Conservation (phyloP, 768 basidiomycete genomes). For the Rhizopogon vesiculosus region DNA sequence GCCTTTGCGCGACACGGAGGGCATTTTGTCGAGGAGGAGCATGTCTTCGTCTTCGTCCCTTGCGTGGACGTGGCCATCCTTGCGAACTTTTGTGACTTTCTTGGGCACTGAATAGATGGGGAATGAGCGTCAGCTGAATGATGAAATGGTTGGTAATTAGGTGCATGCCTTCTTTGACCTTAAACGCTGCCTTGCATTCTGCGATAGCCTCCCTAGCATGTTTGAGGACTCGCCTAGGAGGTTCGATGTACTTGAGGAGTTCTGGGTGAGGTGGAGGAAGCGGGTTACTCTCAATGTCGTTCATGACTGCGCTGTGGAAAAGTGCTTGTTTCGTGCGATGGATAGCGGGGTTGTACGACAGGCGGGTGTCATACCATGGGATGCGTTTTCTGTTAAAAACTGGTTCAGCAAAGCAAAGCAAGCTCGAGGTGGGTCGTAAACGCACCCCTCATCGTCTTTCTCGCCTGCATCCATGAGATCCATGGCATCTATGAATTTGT, state of each 20-base stretch:
- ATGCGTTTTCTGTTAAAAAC: slow-evolving; percentile 41
- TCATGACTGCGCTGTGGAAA: slow-evolving; percentile 79
- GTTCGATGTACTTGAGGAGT: slow-evolving; percentile 77
- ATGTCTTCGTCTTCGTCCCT: slow-evolving; percentile 56
- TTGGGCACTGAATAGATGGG: slow-evolving; percentile 49
- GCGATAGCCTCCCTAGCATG: slow-evolving; percentile 51
- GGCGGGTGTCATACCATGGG: slow-evolving; percentile 73
- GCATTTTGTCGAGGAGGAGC: slow-evolving; percentile 46
- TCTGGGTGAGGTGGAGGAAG: slow-evolving; percentile 85
- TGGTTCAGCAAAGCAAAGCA: slow-evolving; percentile 1
- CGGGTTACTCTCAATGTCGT: slow-evolving; percentile 68
- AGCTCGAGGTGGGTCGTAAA: not conserved
- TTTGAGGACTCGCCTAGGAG: slow-evolving; percentile 67
- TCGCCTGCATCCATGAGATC: slow-evolving; percentile 77
- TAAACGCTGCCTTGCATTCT: slow-evolving; percentile 61
- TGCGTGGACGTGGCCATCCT: slow-evolving; percentile 60
- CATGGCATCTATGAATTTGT: slow-evolving; percentile 83
- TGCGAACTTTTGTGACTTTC: slow-evolving; percentile 48
- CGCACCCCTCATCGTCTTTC: slow-evolving; percentile 71
- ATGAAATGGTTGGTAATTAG: not conserved
- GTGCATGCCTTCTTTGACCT: slow-evolving; percentile 68
- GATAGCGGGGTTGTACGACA: slow-evolving; percentile 85
- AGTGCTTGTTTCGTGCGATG: slow-evolving; percentile 93
- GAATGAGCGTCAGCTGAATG: not conserved
- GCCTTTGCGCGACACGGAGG: slow-evolving; percentile 4